Base-by-base conservation (phyloP, 192 early-diverging fungal genomes). In the Entomortierella beljakovae region DNA sequence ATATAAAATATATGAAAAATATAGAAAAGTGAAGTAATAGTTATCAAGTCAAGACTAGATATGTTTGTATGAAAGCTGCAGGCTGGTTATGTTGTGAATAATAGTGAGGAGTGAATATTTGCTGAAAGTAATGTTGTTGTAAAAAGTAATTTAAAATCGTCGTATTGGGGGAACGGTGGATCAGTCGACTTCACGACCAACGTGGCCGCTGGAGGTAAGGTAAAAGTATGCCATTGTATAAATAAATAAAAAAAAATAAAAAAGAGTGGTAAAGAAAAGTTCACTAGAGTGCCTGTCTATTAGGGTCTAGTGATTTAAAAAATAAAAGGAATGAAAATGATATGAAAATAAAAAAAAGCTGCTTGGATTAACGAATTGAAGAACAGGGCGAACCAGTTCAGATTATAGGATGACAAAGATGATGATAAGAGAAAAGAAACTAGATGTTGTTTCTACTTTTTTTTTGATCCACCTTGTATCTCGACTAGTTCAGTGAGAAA, bases 121-220 rank as follows among this genome's bases (percentile, higher is more conserved):
- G 43, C 15, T 46, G 43, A 20, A 46, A 8, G 53, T 25, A 52
- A n/a, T n/a, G 48, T 50, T 37, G 38, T 33, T 25, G n/a, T 28
- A 26, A 53, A 51, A 69, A 60, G 32, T 35, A 37, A 40, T 38
- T 2, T 43, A 68, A 53, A 29, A 29, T 60, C 57, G 48, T 69
- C 57, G 57, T 49, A 48, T 59, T 25, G 50, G 43, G 35, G 49
- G 28, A 32, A 50, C 72, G 58, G n/a, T 28, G 51, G 72, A 76
- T 77, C 74, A 77, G 40, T 77, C 74, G 43, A 77, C 66, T 26
- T 77, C 74, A 33, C 74, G 74, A 54, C 74, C 74, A 65, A 77
- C 74, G 66, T 77, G 74, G 74, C 74, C 74, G 49, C 74, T 67
- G 49, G 50, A 61, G 66, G 74, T 77, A 64, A 77, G 74, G 53